These are phyloP conservation scores for Aristolochia californica DNA, from an alignment of 164 flowering plant genomes.

Conservation along the genomic window DNA sequence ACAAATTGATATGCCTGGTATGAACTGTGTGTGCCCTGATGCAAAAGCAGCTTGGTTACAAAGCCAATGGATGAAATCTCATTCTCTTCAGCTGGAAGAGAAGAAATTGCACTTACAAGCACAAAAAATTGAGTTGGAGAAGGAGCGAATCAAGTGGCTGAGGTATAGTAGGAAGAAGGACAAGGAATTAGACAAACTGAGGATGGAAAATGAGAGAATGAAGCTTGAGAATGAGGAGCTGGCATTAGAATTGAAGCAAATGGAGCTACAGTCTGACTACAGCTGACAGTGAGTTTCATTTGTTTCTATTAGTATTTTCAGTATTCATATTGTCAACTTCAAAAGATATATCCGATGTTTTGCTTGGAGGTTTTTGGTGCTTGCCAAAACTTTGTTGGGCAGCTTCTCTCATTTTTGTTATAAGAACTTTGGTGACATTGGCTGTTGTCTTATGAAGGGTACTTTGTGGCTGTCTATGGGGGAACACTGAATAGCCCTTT, in stretches of 20 bases:
- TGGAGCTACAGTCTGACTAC: constrained; percentile 28
- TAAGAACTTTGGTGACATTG: too few relatives aligned
- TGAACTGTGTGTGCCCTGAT: constrained; percentile 30
- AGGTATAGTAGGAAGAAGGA: constrained; percentile 50
- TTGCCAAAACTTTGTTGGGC: too few relatives aligned
- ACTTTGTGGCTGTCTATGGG: too few relatives aligned
- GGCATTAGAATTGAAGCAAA: constrained; percentile 53
- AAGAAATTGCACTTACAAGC: constrained; percentile 42
- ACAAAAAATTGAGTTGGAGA: constrained; percentile 64
- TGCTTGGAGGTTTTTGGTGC: too few relatives aligned
- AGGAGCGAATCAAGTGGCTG: constrained; percentile 62
- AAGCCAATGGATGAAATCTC: constrained; percentile 36
- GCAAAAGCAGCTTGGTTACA: constrained; percentile 28
- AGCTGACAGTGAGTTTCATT: background rate
- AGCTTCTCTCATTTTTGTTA: too few relatives aligned
- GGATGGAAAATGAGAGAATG: constrained; percentile 67
- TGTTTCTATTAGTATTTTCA: background rate
- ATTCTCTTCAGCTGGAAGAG: constrained; percentile 47
- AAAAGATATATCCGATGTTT: background rate
- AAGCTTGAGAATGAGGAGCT: constrained; percentile 62
- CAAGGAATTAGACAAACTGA: constrained; percentile 47
- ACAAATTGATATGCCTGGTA: constrained; percentile 23
- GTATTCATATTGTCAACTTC: background rate
- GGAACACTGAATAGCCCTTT: too few relatives aligned
- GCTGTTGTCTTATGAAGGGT: too few relatives aligned